These are phyloP conservation scores for Akanthomyces muscarius DNA, from an alignment of 2,329 filamentous ascomycete species.

Conservation along the genomic window DNA sequence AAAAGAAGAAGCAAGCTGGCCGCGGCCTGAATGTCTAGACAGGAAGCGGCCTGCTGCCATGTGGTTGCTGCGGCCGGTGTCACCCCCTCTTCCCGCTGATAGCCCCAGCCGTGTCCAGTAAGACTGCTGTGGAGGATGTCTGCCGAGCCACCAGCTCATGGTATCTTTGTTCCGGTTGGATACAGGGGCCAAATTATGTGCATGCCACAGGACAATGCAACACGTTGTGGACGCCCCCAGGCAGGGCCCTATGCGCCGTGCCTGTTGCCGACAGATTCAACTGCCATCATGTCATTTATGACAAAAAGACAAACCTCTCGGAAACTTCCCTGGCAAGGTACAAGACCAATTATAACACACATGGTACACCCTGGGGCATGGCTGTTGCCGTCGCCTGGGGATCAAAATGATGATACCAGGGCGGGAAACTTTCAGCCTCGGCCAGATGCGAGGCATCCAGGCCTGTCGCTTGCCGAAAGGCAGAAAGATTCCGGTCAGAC, in stretches of 20 bases:
- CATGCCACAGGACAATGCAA: conserved; percentile 4
- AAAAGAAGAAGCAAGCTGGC: background rate
- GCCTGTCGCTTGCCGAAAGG: conserved; percentile 9
- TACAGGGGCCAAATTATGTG: conserved; percentile 6
- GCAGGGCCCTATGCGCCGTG: background rate
- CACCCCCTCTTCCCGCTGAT: background rate
- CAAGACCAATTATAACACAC: background rate
- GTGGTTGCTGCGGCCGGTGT: conserved; percentile 8
- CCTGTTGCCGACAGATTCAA: conserved; percentile 6
- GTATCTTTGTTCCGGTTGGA: conserved; percentile 9
- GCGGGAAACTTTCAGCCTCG: background rate
- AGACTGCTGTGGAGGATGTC: conserved; percentile 7
- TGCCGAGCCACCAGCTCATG: conserved; percentile 4
- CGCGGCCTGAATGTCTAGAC: background rate
- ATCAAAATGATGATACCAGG: background rate
- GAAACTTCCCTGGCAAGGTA: background rate
- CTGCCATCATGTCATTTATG: conserved; percentile 8
- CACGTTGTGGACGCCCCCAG: background rate
- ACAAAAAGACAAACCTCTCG: background rate
- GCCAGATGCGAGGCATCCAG: background rate
- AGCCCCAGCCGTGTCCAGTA: background rate
- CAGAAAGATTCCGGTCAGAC: background rate
- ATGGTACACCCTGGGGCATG: background rate
- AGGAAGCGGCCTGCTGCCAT: conserved; percentile 5
- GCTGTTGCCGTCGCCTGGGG: background rate